Conservation (phyloP, 2,329 filamentous ascomycete species). For the Hawksworthiomyces lignivorus region DNA sequence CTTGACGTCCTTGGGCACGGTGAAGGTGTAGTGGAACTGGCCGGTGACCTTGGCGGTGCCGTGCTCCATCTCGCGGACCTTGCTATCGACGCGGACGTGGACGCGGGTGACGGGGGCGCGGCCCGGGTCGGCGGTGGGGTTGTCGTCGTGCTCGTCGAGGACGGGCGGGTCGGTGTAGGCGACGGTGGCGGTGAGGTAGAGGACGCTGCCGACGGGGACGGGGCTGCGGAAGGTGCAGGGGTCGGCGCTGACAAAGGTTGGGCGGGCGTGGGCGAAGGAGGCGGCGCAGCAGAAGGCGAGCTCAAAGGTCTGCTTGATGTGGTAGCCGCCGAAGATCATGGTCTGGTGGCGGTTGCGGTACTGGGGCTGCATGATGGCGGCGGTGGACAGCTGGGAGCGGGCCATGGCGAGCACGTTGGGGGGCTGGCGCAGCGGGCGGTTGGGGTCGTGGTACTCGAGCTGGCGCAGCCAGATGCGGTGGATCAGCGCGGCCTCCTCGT, state of each 20-base stretch:
- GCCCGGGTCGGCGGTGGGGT: slow-evolving; percentile 14
- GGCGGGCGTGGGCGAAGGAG: slow-evolving; percentile 60
- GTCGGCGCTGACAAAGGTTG: slow-evolving; percentile 65
- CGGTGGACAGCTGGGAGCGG: slow-evolving; percentile 49
- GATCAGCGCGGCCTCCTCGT: slow-evolving; percentile 63
- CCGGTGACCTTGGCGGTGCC: slow-evolving; percentile 57
- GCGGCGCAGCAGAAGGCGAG: slow-evolving; percentile 69
- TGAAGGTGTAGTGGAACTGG: slow-evolving; percentile 64
- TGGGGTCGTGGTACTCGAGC: slow-evolving; percentile 30
- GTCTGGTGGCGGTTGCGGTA: slow-evolving; percentile 52
- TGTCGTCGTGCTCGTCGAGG: slow-evolving; percentile 40
- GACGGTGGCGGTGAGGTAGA: slow-evolving; percentile 65
- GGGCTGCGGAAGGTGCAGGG: slow-evolving; percentile 69
- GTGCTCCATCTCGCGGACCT: slow-evolving; percentile 61
- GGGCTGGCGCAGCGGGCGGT: slow-evolving; percentile 24
- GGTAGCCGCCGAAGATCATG: slow-evolving; percentile 53
- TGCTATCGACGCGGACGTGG: slow-evolving; percentile 64
- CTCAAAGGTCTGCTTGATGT: slow-evolving; percentile 68
- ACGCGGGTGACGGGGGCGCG: slow-evolving; percentile 39
- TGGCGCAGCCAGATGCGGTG: slow-evolving; percentile 67
- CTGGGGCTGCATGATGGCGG: slow-evolving; percentile 67
- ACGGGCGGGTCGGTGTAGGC: slow-evolving; percentile 60
- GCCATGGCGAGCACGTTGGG: slow-evolving; percentile 47
- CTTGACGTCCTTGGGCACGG: slow-evolving; percentile 28
- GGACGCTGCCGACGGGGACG: slow-evolving; percentile 65